These are phyloP conservation scores for Pezicula rhizophila DNA, from an alignment of 2,329 filamentous ascomycete genomes.

Conservation along the genomic window DNA sequence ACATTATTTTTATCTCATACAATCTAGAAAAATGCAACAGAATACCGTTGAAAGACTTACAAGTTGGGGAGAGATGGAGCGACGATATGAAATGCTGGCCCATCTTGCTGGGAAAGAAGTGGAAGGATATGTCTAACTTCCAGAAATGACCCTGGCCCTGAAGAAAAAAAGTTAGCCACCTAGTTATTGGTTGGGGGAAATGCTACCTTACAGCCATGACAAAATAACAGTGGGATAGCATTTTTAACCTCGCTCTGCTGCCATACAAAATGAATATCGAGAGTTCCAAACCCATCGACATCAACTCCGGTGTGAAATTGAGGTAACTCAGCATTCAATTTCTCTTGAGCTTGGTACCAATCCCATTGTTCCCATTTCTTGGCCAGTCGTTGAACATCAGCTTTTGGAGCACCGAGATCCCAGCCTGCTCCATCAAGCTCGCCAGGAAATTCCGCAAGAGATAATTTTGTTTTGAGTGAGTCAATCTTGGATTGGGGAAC, in stretches of 20 bases:
- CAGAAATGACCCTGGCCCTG: constrained; percentile 62
- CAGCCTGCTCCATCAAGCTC: constrained; percentile 46
- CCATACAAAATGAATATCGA: constrained; percentile 61
- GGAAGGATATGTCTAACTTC: constrained; percentile 59
- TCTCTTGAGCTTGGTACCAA: constrained; percentile 54
- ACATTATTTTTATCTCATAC: too few relatives aligned
- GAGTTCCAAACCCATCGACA: constrained; percentile 51
- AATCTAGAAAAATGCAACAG: too few relatives aligned
- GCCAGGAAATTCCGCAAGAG: constrained; percentile 47
- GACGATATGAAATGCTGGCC: constrained; percentile 47
- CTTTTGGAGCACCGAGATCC: constrained; percentile 54
- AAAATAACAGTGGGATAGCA: constrained; percentile 54
- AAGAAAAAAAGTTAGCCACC: constrained; percentile 5
- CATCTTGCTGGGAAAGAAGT: constrained; percentile 32
- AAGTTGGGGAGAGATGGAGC: constrained; percentile 52
- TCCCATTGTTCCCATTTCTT: constrained; percentile 54
- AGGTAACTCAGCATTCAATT: constrained; percentile 50
- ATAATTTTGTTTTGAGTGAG: constrained; percentile 49
- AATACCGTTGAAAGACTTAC: too few relatives aligned
- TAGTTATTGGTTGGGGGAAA: neutral
- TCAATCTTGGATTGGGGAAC: constrained; percentile 46
- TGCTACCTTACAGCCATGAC: constrained; percentile 45
- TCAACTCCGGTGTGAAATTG: constrained; percentile 49
- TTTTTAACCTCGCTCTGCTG: constrained; percentile 41
- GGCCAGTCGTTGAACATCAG: constrained; percentile 53